Evolutionary conservation across 2,329 filamentous ascomycete genomes (phyloP).

Genomic region (Massarina eburnea): DNA sequence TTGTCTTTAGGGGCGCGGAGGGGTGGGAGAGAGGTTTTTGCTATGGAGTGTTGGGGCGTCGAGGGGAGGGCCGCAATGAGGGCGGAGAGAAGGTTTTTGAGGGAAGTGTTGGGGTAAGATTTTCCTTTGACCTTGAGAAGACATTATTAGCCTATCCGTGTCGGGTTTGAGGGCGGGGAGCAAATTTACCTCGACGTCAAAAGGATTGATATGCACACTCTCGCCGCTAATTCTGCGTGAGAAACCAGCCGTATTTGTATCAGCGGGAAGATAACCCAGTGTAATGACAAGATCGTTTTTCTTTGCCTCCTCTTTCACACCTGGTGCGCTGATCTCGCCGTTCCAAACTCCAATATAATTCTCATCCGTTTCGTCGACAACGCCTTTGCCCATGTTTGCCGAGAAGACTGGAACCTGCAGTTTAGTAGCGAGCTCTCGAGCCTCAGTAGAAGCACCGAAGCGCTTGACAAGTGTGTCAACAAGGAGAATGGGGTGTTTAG

Average conservation of each 20-base stretch:
- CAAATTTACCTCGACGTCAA: constrained; percentile 35
- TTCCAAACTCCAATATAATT: constrained; percentile 47
- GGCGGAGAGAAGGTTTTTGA: constrained; percentile 41
- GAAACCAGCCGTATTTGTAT: constrained; percentile 49
- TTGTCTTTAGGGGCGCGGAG: constrained; percentile 31
- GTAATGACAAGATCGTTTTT: constrained; percentile 41
- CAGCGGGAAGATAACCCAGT: constrained; percentile 44
- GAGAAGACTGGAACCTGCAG: constrained; percentile 43
- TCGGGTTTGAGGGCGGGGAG: not conserved
- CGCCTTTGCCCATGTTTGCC: constrained; percentile 47
- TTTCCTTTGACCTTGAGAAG: constrained; percentile 35
- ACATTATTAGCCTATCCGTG: not conserved
- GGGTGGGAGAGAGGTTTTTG: constrained; percentile 28
- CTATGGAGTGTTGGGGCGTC: constrained; percentile 22
- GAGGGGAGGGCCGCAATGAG: constrained; percentile 28
- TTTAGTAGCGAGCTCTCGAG: constrained; percentile 35
- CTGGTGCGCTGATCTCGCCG: constrained; percentile 41
- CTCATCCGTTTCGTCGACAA: constrained; percentile 46
- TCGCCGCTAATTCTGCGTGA: constrained; percentile 35
- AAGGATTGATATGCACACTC: constrained; percentile 41
- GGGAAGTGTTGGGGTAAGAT: constrained; percentile 33
- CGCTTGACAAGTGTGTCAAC: constrained; percentile 45
- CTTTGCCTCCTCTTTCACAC: constrained; percentile 40
- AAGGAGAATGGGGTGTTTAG: constrained; percentile 43
- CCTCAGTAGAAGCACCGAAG: constrained; percentile 40